Base-by-base conservation (phyloP, 2,329 filamentous ascomycete species). In the Hirsutella thompsonii region DNA sequence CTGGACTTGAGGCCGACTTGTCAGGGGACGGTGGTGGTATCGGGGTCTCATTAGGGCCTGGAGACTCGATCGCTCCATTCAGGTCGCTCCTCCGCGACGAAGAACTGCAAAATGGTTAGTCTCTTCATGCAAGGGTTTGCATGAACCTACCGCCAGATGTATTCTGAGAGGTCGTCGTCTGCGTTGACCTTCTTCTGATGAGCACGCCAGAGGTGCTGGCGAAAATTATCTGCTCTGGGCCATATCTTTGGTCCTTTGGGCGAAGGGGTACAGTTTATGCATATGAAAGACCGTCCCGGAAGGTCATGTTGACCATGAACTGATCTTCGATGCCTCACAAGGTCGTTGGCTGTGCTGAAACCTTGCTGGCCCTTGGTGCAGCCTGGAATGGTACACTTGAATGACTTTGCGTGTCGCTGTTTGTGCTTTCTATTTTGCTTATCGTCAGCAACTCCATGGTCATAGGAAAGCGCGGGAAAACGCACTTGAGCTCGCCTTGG, bases 151-250 rank as follows among this genome's bases (percentile, higher is more conserved):
- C 39, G 47, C 38, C 53, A 41, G 10, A 57, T 38, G 39, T 58
- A 72, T 11, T 49, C 33, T 18, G 56, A 53, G 4, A 73, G 46
- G 26, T 67, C 60, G 16, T 61, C 58, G 2, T 67, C 65, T 3
- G 55, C 44, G 3, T 44, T 42, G 9, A 68, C 55, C 1, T 54
- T 21, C 3, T 58, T 55, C 0, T 47, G 46, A 55, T 94, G 88
- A 51, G 85, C 76, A 10, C 81, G 74, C 38, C 64, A 67, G 36
- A 94, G 69, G 55, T 95, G 89, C 29, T 81, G 77, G 45, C 80
- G 80, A 57, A 94, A 94, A 53, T 95, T 95, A 58, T 95, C 89
- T 39, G 80, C 67, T 19, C 89, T 75, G 1, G 83, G 81, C 85
- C 85, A 94, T 29, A 70, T 63, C 56, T 93, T 94, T 1, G 64